Percentiles rank a stretch among this genome's conserved stretches.
Evolutionary conservation across 2,329 filamentous ascomycete species (phyloP).

Genomic region (Trichoderma sp.): DNA sequence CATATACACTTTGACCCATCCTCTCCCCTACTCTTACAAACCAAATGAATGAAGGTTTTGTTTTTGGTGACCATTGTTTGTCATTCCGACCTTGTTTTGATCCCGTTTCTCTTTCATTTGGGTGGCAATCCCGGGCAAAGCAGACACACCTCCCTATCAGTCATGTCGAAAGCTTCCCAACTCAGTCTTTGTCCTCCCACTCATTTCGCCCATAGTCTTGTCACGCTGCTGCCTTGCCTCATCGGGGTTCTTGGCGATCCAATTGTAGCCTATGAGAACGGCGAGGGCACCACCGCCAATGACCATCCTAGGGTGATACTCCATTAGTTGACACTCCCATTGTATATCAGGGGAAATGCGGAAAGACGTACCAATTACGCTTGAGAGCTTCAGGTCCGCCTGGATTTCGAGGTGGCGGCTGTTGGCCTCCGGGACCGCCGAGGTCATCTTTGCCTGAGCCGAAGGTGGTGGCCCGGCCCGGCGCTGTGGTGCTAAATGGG

Average conservation of each 20-base stretch:
- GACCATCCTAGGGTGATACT: constrained; percentile 26
- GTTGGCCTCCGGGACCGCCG: constrained; percentile 38
- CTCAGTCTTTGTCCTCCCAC: constrained; percentile 31
- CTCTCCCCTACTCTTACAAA: background rate
- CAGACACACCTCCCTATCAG: constrained; percentile 14
- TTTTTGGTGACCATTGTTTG: background rate
- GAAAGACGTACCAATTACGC: constrained; percentile 33
- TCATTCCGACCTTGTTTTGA: background rate
- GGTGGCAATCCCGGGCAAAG: constrained; percentile 8
- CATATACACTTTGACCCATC: background rate
- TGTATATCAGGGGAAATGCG: background rate
- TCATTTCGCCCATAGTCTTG: constrained; percentile 31
- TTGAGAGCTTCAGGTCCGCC: constrained; percentile 30
- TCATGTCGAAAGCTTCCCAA: constrained; percentile 34
- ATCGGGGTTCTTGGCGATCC: constrained; percentile 29
- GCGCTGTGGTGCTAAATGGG: background rate
- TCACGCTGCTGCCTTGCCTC: constrained; percentile 18
- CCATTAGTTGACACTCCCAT: background rate
- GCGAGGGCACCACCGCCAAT: constrained; percentile 32
- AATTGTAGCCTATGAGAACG: constrained; percentile 29
- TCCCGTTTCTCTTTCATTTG: background rate
- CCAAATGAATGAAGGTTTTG: background rate
- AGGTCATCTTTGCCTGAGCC: constrained; percentile 26
- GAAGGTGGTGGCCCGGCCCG: background rate
- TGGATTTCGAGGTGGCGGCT: constrained; percentile 24